Evolutionary conservation across 768 basidiomycete species (phyloP).

Genomic region (Krasilnikovozyma curviuscula): DNA sequence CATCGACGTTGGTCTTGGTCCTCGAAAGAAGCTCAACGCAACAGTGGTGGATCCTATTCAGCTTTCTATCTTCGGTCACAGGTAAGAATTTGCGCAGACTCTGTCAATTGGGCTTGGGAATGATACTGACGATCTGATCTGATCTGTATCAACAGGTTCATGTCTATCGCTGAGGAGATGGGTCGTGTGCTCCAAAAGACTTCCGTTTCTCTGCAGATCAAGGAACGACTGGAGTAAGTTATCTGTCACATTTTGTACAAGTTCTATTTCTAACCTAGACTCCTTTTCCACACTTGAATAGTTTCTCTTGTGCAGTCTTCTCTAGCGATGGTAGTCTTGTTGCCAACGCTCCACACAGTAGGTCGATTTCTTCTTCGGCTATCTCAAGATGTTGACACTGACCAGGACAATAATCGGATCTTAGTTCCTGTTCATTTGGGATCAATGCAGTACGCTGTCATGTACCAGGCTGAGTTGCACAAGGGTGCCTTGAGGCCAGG

Average conservation of each 20-base stretch:
- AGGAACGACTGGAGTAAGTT: slow-evolving; percentile 7
- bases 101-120: too few relatives aligned
- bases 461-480: slow-evolving; percentile 4
- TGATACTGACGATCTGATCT: too few relatives aligned
- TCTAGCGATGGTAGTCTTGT: slow-evolving; percentile 12
- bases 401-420: too few relatives aligned
- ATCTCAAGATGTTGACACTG: too few relatives aligned
- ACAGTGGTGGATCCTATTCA: slow-evolving; percentile 14
- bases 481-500: slow-evolving; percentile 9
- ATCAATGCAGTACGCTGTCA: slow-evolving; percentile 9
- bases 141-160: slow-evolving; percentile 29
- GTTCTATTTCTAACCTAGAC: too few relatives aligned
- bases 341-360: slow-evolving; percentile 15
- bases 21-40: slow-evolving; percentile 14
- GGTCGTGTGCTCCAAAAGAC: slow-evolving; percentile 17
- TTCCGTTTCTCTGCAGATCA: slow-evolving; percentile 9
- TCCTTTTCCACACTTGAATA: too few relatives aligned
- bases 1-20: slow-evolving; percentile 13
- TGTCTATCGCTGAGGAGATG: slow-evolving; percentile 19
- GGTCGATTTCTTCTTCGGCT: too few relatives aligned
- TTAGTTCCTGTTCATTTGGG: slow-evolving; percentile 13
- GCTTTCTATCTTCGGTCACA: slow-evolving; percentile 12
- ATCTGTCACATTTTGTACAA: too few relatives aligned
- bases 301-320: slow-evolving; percentile 16
- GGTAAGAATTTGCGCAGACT: too few relatives aligned